Evolutionary conservation across 2,329 filamentous ascomycete genomes (phyloP).

Genomic region (Eutypella sp.): DNA sequence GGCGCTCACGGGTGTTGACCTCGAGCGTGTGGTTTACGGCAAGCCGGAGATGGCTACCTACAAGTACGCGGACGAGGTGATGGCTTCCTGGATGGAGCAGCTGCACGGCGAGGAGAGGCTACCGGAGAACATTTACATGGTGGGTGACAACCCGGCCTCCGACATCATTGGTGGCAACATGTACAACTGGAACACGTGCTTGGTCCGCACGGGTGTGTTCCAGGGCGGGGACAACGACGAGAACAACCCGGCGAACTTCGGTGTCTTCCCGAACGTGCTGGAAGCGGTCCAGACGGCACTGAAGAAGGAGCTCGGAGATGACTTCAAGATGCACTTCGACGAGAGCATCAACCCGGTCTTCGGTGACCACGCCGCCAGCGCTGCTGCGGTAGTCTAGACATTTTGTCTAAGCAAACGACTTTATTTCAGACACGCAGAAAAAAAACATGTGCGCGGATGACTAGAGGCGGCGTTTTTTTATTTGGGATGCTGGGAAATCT

Average conservation of each 20-base stretch:
- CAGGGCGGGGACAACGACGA: constrained; percentile 72
- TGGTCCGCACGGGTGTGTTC: constrained; percentile 74
- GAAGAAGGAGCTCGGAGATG: constrained; percentile 64
- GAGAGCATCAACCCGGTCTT: constrained; percentile 65
- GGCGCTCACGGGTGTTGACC: constrained; percentile 61
- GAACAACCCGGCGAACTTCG: constrained; percentile 72
- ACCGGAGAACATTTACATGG: constrained; percentile 69
- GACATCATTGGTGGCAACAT: constrained; percentile 75
- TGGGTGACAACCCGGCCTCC: constrained; percentile 69
- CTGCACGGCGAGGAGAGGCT: constrained; percentile 68
- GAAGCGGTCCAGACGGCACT: constrained; percentile 66
- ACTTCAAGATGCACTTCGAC: constrained; percentile 70
- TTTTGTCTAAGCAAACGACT: too few species aligned
- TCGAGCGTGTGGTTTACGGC: constrained; percentile 72
- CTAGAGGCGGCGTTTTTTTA: too few species aligned
- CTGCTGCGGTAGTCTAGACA: constrained; percentile 37
- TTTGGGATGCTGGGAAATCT: too few species aligned
- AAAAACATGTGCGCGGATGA: too few species aligned
- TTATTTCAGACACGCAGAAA: too few species aligned
- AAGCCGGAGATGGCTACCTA: constrained; percentile 73
- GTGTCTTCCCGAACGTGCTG: constrained; percentile 68
- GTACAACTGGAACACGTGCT: constrained; percentile 77
- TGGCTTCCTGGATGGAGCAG: constrained; percentile 69
- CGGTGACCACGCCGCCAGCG: constrained; percentile 42
- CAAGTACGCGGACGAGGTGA: constrained; percentile 71